Base-by-base conservation (phyloP, 1,139 yeast species). In the Sugiyamaella pinicola region DNA sequence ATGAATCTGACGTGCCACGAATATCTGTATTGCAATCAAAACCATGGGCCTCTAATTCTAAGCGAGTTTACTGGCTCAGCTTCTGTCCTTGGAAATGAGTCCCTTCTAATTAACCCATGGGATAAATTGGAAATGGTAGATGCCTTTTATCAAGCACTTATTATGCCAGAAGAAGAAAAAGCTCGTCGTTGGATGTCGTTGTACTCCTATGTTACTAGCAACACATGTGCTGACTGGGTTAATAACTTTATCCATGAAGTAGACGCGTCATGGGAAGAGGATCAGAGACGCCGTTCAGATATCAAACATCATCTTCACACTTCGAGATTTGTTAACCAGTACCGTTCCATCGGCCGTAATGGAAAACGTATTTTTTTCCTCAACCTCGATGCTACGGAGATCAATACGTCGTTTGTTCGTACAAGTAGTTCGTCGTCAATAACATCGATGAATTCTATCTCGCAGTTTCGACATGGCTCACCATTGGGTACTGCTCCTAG, bases 21-120 rank as follows among this genome's bases (percentile, higher is more conserved):
- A 68, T 95, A 86, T 67, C 81, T 90, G 35, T 85, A 84, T 53
- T 89, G 96, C 22, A 82, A 95, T 3, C 83, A 80, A 39, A 79
- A 81, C 58, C 83, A 86, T 59, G 86, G 96, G 0, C 96, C 98
- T 0, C 77, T 93, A 60, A 78, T 93, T 54, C 71, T 93, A 55
- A 87, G 96, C 37, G 99, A 93, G 69, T 93, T 95, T 63, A 90
- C 97, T 0, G 99, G 99, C 0, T 87, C 96, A 12, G 96, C 98
- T 0, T 78, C 85, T 1, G 80, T 91, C 4, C 75, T 95, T 49
- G 68, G 66, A 13, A 56, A 60, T 6, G 91, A 95, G 13, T 88
- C 96, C 2, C 60, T 91, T 4, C 70, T 89, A 43, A 84, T 91
- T 39, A 95, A 93, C 65, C 99, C 99, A 1, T 93, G 97, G 96